These are phyloP conservation scores for Arthroderma sp. DNA, from an alignment of 2,329 filamentous ascomycete genomes.

Conservation along the genomic window DNA sequence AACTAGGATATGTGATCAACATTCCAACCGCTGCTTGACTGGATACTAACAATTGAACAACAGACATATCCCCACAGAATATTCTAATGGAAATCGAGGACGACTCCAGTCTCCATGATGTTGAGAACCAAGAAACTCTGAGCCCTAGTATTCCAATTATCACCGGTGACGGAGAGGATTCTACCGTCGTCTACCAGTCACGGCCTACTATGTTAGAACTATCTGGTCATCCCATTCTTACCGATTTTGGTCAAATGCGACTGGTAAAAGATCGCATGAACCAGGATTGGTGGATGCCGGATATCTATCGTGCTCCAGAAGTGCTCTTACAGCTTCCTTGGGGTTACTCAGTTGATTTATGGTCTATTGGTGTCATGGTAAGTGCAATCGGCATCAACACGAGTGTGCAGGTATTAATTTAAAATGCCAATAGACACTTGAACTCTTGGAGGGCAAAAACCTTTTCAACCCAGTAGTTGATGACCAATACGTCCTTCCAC, in stretches of 20 bases:
- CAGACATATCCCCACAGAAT: slow-evolving; percentile 11
- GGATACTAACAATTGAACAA: slow-evolving; percentile 1
- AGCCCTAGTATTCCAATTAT: slow-evolving; percentile 7
- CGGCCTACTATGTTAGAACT: slow-evolving; percentile 5
- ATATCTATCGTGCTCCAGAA: slow-evolving; percentile 16
- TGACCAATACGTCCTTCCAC: slow-evolving; percentile 16
- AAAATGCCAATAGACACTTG: slow-evolving; percentile 13
- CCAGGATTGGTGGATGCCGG: slow-evolving; percentile 15
- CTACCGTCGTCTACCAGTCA: slow-evolving; percentile 7
- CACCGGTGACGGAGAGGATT: slow-evolving; percentile 1
- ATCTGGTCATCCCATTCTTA: slow-evolving; percentile 10
- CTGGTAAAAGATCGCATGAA: slow-evolving; percentile 4
- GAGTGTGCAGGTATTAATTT: not conserved
- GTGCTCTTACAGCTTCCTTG: slow-evolving; percentile 15
- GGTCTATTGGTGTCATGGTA: slow-evolving; percentile 18
- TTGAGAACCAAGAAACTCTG: slow-evolving; percentile 8
- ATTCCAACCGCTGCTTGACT: not conserved
- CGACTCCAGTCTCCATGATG: slow-evolving; percentile 5
- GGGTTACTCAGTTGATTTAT: slow-evolving; percentile 14
- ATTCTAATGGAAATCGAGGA: slow-evolving; percentile 7
- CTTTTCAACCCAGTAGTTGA: slow-evolving; percentile 17
- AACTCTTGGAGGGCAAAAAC: slow-evolving; percentile 17
- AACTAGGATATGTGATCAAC: not conserved
- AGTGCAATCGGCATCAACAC: not conserved
- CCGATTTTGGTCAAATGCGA: slow-evolving; percentile 15